Conservation (phyloP, 1,139 yeast genomes). For the Yamadazyma triangularis region DNA sequence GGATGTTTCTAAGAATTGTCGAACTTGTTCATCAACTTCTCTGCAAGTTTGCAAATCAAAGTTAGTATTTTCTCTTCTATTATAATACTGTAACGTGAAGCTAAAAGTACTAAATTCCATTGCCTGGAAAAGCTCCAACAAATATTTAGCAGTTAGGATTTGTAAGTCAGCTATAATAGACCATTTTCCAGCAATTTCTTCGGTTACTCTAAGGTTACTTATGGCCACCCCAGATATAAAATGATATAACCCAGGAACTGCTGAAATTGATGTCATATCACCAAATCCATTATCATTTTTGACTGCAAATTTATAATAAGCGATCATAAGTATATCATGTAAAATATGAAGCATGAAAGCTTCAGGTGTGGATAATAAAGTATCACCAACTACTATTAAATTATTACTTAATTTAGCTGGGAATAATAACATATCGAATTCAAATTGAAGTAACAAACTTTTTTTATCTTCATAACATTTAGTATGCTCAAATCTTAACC, state of each 20-base stretch:
- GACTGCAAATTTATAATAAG: constrained; percentile 15
- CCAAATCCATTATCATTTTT: constrained; percentile 10
- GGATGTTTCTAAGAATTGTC: constrained; percentile 6
- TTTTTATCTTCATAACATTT: constrained; percentile 9
- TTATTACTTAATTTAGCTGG: constrained; percentile 19
- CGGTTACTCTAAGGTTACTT: constrained; percentile 17
- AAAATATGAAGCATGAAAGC: constrained; percentile 18
- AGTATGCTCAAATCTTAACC: constrained; percentile 11
- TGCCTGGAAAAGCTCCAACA: constrained; percentile 10
- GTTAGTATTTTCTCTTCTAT: constrained; percentile 10
- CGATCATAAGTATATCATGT: constrained; percentile 17
- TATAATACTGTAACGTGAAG: constrained; percentile 13
- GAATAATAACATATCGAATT: constrained; percentile 20
- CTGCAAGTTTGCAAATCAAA: constrained; percentile 7
- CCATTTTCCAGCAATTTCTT: constrained; percentile 16
- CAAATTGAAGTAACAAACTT: constrained; percentile 14
- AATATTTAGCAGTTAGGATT: constrained; percentile 13
- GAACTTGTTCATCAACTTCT: constrained; percentile 9
- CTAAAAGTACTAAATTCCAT: constrained; percentile 19
- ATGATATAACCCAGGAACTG: constrained; percentile 21
- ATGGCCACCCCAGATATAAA: constrained; percentile 20
- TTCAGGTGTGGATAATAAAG: constrained; percentile 17
- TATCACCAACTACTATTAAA: constrained; percentile 17
- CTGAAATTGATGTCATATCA: constrained; percentile 14
- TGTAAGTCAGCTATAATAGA: constrained; percentile 16